A percentile compares a stretch with the other conserved stretches of the same genome.
Conservation (phyloP, 2,329 filamentous ascomycete species). For the Periglandula ipomoeae region DNA sequence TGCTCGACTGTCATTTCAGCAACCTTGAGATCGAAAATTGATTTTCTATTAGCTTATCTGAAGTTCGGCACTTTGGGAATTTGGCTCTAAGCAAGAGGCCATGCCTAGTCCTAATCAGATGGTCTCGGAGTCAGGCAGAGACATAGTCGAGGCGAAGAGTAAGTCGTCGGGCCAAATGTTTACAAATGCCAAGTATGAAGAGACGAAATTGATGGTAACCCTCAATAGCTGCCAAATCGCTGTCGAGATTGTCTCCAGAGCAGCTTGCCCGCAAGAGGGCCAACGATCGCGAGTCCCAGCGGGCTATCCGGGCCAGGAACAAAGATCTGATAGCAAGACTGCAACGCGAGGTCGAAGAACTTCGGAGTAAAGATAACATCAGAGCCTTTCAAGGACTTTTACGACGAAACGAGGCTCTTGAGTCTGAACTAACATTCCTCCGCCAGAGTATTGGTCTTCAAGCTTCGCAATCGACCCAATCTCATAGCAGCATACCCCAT, state of each 20-base stretch:
- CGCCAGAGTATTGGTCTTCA: not conserved
- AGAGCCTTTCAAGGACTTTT: not conserved
- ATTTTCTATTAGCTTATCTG: too few species aligned
- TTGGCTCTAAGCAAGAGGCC: too few species aligned
- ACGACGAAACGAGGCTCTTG: not conserved
- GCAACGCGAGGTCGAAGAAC: constrained; percentile 1
- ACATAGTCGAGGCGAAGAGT: not conserved
- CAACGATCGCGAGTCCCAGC: constrained; percentile 5
- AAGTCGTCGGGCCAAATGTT: not conserved
- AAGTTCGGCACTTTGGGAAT: too few species aligned
- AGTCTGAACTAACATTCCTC: not conserved
- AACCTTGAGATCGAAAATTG: too few species aligned
- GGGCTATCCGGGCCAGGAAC: constrained; percentile 3
- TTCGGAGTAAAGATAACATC: not conserved
- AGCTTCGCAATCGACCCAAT: not conserved
- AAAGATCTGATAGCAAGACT: constrained; percentile 2
- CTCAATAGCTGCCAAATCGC: not conserved
- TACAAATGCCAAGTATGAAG: too few species aligned
- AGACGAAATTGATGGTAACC: too few species aligned
- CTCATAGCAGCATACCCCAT: not conserved
- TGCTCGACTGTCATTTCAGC: too few species aligned
- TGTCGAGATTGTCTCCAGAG: not conserved
- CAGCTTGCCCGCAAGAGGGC: constrained; percentile 6
- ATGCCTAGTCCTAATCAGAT: constrained; percentile 2
- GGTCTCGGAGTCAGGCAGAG: not conserved